Evolutionary conservation across 2,329 filamentous ascomycete species (phyloP).

Genomic region (Nigrospora sphaerica): DNA sequence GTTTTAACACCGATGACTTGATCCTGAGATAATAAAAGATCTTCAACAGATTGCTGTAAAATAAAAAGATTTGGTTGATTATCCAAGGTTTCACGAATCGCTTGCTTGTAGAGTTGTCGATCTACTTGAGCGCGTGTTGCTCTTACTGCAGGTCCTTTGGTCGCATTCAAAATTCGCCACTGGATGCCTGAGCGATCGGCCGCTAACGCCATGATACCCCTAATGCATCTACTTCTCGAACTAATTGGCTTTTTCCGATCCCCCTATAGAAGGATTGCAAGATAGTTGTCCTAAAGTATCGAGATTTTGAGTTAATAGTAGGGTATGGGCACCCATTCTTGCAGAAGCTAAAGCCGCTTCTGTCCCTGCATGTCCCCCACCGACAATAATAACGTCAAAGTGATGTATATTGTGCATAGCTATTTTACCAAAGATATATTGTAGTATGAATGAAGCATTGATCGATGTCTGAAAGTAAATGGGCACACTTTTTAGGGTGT

Average conservation of each 20-base stretch:
- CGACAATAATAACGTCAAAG: slow-evolving; percentile 93
- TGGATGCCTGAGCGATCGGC: slow-evolving; percentile 94
- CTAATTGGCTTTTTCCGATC: slow-evolving; percentile 97
- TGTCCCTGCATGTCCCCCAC: slow-evolving; percentile 89
- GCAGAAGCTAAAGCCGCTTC: slow-evolving; percentile 91
- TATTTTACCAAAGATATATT: no score
- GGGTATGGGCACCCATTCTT: slow-evolving; percentile 79
- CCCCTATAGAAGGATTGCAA: slow-evolving; percentile 94
- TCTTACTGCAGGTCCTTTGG: slow-evolving; percentile 94
- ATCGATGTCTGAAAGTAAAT: no score
- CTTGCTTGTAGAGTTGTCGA: slow-evolving; percentile 74
- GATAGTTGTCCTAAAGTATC: slow-evolving; percentile 92
- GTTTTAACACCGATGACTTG: slow-evolving; percentile 78
- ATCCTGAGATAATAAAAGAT: slow-evolving; percentile 84
- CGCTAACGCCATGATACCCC: slow-evolving; percentile 84
- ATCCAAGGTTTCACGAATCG: slow-evolving; percentile 84
- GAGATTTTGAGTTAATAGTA: slow-evolving; percentile 78
- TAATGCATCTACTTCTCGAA: slow-evolving; percentile 90
- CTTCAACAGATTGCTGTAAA: slow-evolving; percentile 80
- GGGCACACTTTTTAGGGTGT: no score
- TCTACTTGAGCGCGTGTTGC: slow-evolving; percentile 96
- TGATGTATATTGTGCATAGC: slow-evolving; percentile 47
- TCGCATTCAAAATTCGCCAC: slow-evolving; percentile 80
- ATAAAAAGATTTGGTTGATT: slow-evolving; percentile 73
- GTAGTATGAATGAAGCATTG: no score